phyloP scores from a whole-genome alignment of 805 yeast genomes.

The Lachancea lanzarotensis region DNA sequence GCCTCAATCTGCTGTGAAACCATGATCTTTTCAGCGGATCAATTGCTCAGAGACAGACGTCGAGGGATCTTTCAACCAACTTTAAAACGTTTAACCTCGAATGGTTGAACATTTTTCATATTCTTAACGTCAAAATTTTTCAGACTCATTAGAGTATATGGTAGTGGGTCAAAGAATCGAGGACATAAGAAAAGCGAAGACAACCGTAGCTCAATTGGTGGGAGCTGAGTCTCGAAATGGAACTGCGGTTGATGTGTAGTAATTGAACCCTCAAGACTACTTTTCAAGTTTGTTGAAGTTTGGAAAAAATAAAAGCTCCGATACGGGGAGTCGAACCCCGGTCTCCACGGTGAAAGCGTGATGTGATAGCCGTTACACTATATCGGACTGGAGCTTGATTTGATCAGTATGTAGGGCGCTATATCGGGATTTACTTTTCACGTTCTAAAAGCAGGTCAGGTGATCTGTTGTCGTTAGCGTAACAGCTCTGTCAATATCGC shows the following conservation, averaged over 20 bases:
- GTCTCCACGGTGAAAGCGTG: slow-evolving; percentile 33
- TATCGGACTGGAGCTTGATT: slow-evolving; percentile 20
- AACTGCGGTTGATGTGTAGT: no score
- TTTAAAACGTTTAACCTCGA: no score
- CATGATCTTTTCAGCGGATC: background rate
- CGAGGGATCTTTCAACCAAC: no score
- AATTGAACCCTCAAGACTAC: no score
- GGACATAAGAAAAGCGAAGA: no score
- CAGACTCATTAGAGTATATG: background rate
- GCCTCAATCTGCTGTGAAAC: slow-evolving; percentile 5
- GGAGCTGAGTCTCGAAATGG: no score
- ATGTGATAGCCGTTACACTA: slow-evolving; percentile 34
- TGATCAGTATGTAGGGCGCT: background rate
- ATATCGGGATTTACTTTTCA: no score
- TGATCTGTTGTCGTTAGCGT: no score
- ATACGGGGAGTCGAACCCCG: slow-evolving; percentile 35
- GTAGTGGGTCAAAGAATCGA: background rate
- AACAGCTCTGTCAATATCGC: no score
- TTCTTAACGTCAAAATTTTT: background rate
- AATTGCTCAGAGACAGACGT: background rate
- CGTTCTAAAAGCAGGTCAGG: no score
- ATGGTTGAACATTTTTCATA: background rate
- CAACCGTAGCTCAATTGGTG: no score
- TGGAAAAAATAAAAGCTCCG: slow-evolving; percentile 18
- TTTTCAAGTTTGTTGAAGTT: no score